Evolutionary conservation across 352 stramenopile species (phyloP), one percentile per base, ranked within the genome.

Genomic region (Pythium dissimile): DNA sequence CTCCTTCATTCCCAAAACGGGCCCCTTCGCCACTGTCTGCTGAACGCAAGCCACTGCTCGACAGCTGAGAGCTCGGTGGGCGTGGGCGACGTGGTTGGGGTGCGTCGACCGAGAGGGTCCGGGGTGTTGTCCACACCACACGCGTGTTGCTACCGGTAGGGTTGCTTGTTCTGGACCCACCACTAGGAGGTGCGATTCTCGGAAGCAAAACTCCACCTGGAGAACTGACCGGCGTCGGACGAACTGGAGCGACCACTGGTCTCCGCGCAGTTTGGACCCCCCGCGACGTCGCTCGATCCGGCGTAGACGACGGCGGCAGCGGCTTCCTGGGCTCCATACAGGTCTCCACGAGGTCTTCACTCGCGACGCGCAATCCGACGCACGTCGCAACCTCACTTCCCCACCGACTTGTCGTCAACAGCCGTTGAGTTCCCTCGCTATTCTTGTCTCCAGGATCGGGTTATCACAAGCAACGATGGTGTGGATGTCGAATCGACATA

Each of bases 111-210:
- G 24, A 20, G 20, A 66, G 38, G 23, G 62, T 53, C 21, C 75
- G 71, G 7, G 77, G 71, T 1, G 69, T 82, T 12, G 73, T 75
- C 77, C 77, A 89, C 6, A 68, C 77, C 5, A 52, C 44, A 5
- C 62, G 62, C 24, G 51, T 69, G 16, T 16, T 13, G 16, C 16
- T 16, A 0, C 23, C 31, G 30, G 38, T 18, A 6, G 51, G 51
- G 31, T 52, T 66, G 45, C 15, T 51, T 16, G 58, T 53, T 18
- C 34, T 42, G 9, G 50, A 28, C 1, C 30, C 5, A 15, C 24
- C 5, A 23, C 30, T 59, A n/a, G 54, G 54, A 5, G 62, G 50
- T 21, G 45, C 54, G 30, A 69, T 64, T 49, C 54, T 62, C 24
- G 62, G 62, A 7, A 69, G 46, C 18, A 62, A 28, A 32, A 69